Percentiles rank a stretch among this genome's conserved stretches.
Evolutionary conservation across 352 stramenopile genomes (phyloP).

Genomic region (Globisporangium splendens): DNA sequence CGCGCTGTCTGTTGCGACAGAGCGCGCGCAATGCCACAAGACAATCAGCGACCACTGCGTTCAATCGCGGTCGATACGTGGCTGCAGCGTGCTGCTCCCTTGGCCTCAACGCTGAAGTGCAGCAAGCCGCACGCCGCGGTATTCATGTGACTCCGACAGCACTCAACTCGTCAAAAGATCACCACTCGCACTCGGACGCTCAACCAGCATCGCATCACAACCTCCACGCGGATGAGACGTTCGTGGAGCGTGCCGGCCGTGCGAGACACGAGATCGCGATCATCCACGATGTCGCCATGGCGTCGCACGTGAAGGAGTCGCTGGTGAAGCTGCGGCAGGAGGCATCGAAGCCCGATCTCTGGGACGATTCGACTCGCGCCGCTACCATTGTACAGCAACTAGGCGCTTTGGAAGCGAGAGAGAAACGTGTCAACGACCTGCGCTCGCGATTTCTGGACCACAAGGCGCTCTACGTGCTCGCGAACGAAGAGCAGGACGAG

Average conservation of each 20-base stretch:
- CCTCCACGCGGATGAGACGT: constrained; percentile 28
- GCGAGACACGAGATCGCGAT: constrained; percentile 36
- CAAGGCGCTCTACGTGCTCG: constrained; percentile 56
- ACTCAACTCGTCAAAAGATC: too few relatives aligned
- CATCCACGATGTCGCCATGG: constrained; percentile 47
- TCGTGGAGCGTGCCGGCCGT: constrained; percentile 29
- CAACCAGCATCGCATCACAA: not conserved
- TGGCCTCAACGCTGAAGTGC: too few relatives aligned
- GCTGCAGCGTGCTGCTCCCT: too few relatives aligned
- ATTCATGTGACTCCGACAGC: too few relatives aligned
- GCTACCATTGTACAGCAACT: constrained; percentile 59
- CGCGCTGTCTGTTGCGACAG: too few relatives aligned
- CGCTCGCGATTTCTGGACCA: constrained; percentile 51
- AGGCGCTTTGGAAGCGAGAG: constrained; percentile 44
- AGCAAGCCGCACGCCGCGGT: too few relatives aligned
- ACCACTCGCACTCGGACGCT: too few relatives aligned
- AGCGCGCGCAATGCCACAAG: too few relatives aligned
- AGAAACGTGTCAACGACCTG: constrained; percentile 33
- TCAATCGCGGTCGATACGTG: too few relatives aligned
- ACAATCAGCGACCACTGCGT: too few relatives aligned
- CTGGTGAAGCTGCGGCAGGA: constrained; percentile 39
- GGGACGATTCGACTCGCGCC: constrained; percentile 56
- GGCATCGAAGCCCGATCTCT: constrained; percentile 45
- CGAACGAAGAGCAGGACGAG: constrained; percentile 58
- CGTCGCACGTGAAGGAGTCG: constrained; percentile 32